phyloP scores from a whole-genome alignment of 2,329 filamentous ascomycete species.

The Zasmidium angulare region DNA sequence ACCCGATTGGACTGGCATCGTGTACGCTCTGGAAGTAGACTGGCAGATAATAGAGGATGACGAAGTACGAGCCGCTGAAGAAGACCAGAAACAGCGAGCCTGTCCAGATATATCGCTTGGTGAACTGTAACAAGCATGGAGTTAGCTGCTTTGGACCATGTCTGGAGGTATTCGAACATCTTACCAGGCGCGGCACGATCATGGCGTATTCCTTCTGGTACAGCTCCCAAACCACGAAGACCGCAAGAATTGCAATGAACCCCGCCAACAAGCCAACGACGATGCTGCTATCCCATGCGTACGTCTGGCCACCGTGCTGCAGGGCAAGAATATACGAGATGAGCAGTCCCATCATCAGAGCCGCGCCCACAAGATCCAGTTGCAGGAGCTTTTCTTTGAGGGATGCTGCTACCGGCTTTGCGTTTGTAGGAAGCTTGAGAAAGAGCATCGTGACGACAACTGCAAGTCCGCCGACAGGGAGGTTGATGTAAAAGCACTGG shows the following conservation, averaged over 20 bases:
- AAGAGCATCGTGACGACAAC: slow-evolving; percentile 33
- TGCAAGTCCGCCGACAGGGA: slow-evolving; percentile 44
- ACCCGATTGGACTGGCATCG: slow-evolving; percentile 36
- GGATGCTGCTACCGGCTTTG: slow-evolving; percentile 27
- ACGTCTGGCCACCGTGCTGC: slow-evolving; percentile 37
- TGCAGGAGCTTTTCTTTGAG: slow-evolving; percentile 21
- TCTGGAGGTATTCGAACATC: not conserved
- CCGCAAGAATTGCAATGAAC: slow-evolving; percentile 28
- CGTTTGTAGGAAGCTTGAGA: slow-evolving; percentile 31
- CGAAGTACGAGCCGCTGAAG: not conserved
- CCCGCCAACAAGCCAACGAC: slow-evolving; percentile 39
- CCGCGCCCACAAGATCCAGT: slow-evolving; percentile 40
- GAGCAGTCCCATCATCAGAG: slow-evolving; percentile 35
- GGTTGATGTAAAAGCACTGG: slow-evolving; percentile 43
- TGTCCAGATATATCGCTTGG: too few species aligned
- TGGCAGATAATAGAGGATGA: slow-evolving; percentile 33
- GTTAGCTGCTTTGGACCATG: too few species aligned
- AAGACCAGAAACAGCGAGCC: not conserved
- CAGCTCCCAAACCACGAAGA: slow-evolving; percentile 40
- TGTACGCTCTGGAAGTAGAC: slow-evolving; percentile 46
- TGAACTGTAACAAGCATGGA: too few species aligned
- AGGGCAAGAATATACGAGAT: slow-evolving; percentile 41
- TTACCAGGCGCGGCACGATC: slow-evolving; percentile 38
- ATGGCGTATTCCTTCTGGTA: slow-evolving; percentile 38
- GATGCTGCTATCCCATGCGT: slow-evolving; percentile 35